Conservation (phyloP, 192 early-diverging fungal species). For the Podochytrium sp. region DNA sequence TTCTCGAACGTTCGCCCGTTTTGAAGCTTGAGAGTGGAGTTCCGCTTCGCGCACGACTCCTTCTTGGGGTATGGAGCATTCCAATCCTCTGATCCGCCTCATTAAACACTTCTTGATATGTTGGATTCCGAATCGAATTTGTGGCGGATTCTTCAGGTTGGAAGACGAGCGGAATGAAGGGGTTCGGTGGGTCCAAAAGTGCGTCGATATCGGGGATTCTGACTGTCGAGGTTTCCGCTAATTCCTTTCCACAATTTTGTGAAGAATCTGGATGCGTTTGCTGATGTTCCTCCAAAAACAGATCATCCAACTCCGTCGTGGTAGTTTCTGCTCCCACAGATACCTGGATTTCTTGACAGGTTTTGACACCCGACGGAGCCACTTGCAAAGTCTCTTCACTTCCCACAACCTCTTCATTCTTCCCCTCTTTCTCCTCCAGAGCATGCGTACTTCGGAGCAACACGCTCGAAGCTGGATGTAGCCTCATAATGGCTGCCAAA, state of each 20-base stretch:
- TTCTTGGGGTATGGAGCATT: not conserved
- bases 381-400: not conserved
- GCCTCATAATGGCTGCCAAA: conserved; percentile 4
- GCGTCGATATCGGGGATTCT: not conserved
- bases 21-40: conserved; percentile 14
- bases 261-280: too few relatives aligned
- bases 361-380: not conserved
- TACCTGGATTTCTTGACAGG: not conserved
- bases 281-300: not conserved
- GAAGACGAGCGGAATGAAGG: not conserved
- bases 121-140: not conserved
- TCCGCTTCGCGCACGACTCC: not conserved
- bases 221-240: not conserved
- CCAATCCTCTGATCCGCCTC: not conserved
- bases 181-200: not conserved
- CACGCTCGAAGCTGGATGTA: conserved; percentile 6
- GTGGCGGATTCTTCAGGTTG: not conserved
- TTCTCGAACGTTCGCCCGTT: not conserved
- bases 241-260: too few relatives aligned
- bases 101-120: not conserved
- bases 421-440: not conserved
- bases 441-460: not conserved
- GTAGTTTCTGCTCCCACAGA: not conserved
- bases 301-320: not conserved
- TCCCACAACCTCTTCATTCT: not conserved